Evolutionary conservation across 164 flowering plant species (phyloP), one percentile per base, ranked within the genome.

Genomic region (Macadamia tetraphylla): DNA sequence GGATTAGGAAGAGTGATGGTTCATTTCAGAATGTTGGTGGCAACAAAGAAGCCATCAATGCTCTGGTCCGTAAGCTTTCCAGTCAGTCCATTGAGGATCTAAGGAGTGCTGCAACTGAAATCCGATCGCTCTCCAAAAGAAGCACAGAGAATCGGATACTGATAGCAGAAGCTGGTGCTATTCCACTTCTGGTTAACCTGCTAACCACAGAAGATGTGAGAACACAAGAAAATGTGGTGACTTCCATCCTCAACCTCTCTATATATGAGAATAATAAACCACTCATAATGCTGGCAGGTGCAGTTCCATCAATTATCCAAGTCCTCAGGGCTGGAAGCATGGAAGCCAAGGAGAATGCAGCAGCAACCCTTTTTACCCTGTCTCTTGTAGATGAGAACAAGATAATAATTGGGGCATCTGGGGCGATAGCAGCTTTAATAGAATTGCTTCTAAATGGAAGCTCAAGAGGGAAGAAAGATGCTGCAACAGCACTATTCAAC

Each of bases 401-500:
- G 75, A 88, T 90, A 65, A 86, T 85, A 6, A 88, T 91, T 17
- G 98, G 97, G 17, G 90, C 96, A 42, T 90, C 97, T 0, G 96
- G 95, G 6, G 98, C 97, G n/a, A 86, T 94, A 35, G 81, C 88
- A 6, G 95, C 96, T 6, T 69, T 94, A 67, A 95, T 91, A 1
- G 95, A 87, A 7, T 73, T 94, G 83, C 87, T 94, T 29, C 77
- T 85, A 58, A 81, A 70, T 60, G 98, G 98, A 40, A 91, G 92
- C 75, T 2, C 79, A 0, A 83, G 98, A 77, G 98, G 98, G 57
- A 90, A 82, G 81, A 94, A 94, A 73, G 96, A 94, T 72, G 98
- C 98, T 13, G 96, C 96, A 7, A 90, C 97, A 1, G 98, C 98
- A 9, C 79, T 94, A 57, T 94, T 91, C 72, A 94, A 91, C 67